These are phyloP conservation scores for Lenzites betulinus DNA, from an alignment of 768 basidiomycete species.

Conservation along the genomic window DNA sequence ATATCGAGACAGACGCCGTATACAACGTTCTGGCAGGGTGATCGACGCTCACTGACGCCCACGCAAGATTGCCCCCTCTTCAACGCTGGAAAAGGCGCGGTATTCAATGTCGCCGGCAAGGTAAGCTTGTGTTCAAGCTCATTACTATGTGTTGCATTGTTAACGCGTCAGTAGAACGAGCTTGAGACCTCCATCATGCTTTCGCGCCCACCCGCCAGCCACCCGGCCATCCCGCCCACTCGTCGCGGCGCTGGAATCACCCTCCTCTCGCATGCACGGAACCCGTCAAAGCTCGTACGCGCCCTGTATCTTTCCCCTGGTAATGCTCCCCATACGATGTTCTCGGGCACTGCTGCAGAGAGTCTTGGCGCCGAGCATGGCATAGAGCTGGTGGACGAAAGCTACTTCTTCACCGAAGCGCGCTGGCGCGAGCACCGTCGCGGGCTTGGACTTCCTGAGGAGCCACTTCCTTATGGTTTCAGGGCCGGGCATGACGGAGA, in stretches of 20 bases:
- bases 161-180: slow-evolving; percentile 59
- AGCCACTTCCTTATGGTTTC: slow-evolving; percentile 46
- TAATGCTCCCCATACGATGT: slow-evolving; percentile 64
- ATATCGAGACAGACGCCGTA: no score
- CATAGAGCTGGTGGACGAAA: slow-evolving; percentile 62
- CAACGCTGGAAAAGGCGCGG: slow-evolving; percentile 79
- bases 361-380: slow-evolving; percentile 55
- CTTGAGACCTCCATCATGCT: slow-evolving; percentile 82
- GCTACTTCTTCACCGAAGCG: slow-evolving; percentile 75
- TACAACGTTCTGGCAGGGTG: no score
- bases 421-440: slow-evolving; percentile 79
- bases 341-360: slow-evolving; percentile 70
- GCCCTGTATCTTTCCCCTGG: slow-evolving; percentile 70
- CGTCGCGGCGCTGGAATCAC: slow-evolving; percentile 67
- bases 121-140: slow-evolving; percentile 44
- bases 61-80: slow-evolving; percentile 72
- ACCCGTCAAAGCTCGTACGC: slow-evolving; percentile 73
- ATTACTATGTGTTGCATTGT: background rate
- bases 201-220: slow-evolving; percentile 70
- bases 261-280: slow-evolving; percentile 65
- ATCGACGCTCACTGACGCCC: background rate
- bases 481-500: slow-evolving; percentile 24
- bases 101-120: slow-evolving; percentile 81
- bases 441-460: slow-evolving; percentile 73
- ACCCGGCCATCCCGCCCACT: slow-evolving; percentile 56